Base-by-base conservation (phyloP, 768 basidiomycete genomes). In the Lactarius pseudohatsudake region DNA sequence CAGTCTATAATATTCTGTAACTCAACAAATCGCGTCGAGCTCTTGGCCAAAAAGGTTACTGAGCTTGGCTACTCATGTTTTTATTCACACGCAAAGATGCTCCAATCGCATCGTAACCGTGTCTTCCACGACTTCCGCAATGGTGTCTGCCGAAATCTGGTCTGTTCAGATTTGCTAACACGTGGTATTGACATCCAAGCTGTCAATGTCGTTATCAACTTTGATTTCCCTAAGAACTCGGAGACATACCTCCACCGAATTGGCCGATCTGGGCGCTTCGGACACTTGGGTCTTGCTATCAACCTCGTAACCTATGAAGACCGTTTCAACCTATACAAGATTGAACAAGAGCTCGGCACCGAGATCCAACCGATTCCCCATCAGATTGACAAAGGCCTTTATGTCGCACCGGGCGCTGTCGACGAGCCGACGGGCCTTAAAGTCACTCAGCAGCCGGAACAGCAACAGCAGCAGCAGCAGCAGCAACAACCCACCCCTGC, bases 1-100 rank as follows among this genome's bases (percentile, higher is more conserved):
- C 96, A 99, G 81, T 98, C 96, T 66, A 98, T 99, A 80, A 99
- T 99, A 76, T 99, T 99, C 81, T 99, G 96, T 81, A 99, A 99
- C 84, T 98, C 96, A 70, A 99, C 96, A 74, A 97, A 98, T 82
- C 94, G 96, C 65, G 96, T 99, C 81, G 96, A 99, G 80, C 90
- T 99, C 57, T 85, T 99, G 72, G 96, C 96, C 68, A 98, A 98
- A 82, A 99, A 99, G 81, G 94, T 99, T 72, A 99, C 96, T 15
- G 97, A 99, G 75, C 89, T 98, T 61, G 96, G 96, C 70, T 99
- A 98, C 77, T 99, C 96, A 54, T 99, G 96, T 83, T 99, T 99
- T 87, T 99, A 97, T 84, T 98, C 96, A 59, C 96, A 99, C 77
- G 96, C 96, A 61, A 96, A 96, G 81, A 99, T 99, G 96, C 88